phyloP scores from a whole-genome alignment of 345 rosid genomes.

The Gossypium raimondii region DNA sequence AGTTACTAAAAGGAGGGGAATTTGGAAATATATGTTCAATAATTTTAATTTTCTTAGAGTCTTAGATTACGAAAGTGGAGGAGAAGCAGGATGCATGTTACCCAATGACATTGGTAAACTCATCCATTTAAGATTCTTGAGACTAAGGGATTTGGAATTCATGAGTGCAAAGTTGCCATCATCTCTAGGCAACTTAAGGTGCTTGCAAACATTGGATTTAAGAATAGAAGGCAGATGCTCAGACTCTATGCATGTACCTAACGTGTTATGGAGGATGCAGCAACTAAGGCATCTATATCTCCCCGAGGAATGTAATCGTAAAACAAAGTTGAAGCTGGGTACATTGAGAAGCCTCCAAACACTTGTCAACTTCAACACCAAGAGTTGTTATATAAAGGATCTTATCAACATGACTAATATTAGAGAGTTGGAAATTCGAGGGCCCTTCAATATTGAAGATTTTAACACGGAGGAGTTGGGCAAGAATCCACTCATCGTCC shows the following conservation, averaged over 20 bases:
- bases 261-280: conserved; percentile 7
- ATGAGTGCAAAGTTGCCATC: not conserved
- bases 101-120: conserved; percentile 25
- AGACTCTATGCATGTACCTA: not conserved
- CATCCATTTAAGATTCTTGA: conserved; percentile 30
- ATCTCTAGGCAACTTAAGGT: not conserved
- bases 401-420: not conserved
- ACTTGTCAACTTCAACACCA: not conserved
- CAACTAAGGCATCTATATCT: conserved; percentile 13
- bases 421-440: not conserved
- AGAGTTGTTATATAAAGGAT: not conserved
- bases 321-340: not conserved
- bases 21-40: too few species aligned
- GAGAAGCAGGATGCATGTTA: not conserved
- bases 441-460: not conserved
- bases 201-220: conserved; percentile 22
- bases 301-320: rapidly evolving
- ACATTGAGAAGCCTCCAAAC: not conserved
- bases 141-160: not conserved
- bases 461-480: not conserved
- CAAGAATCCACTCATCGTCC: not conserved
- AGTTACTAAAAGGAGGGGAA: rapidly evolving
- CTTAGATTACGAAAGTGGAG: too few species aligned
- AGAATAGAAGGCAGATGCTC: rapidly evolving
- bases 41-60: too few species aligned